Conservation (phyloP, 1,284 basidiomycete genomes). For the Leccinum insolens region DNA sequence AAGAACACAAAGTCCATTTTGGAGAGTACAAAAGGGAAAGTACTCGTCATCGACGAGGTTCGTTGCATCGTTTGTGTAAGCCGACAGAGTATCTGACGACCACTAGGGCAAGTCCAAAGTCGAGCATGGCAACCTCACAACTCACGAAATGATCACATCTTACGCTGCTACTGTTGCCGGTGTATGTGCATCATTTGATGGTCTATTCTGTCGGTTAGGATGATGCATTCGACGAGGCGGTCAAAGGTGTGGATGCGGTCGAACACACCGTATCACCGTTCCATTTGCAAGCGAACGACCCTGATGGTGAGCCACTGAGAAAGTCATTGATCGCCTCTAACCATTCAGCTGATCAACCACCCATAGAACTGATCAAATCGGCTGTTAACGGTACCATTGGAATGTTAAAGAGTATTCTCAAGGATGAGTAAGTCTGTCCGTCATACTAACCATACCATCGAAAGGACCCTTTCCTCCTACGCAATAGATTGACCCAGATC, state of each 20-base stretch:
- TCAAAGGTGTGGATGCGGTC: not conserved
- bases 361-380: not conserved
- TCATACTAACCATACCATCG: not conserved
- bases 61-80: no score
- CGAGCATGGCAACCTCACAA: no score
- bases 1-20: no score
- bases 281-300: not conserved
- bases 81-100: no score
- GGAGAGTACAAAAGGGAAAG: no score
- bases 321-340: not conserved
- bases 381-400: not conserved
- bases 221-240: not conserved
- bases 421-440: not conserved
- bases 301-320: not conserved
- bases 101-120: no score
- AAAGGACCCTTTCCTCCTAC: not conserved
- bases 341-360: not conserved
- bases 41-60: no score
- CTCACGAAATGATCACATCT: no score
- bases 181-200: not conserved
- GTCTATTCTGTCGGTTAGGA: not conserved
- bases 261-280: not conserved
- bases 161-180: not conserved
- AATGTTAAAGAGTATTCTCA: not conserved
- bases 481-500: not conserved